Evolutionary conservation across 1,284 basidiomycete species (phyloP).

Genomic region (Cutaneotrichosporon cavernicola): DNA sequence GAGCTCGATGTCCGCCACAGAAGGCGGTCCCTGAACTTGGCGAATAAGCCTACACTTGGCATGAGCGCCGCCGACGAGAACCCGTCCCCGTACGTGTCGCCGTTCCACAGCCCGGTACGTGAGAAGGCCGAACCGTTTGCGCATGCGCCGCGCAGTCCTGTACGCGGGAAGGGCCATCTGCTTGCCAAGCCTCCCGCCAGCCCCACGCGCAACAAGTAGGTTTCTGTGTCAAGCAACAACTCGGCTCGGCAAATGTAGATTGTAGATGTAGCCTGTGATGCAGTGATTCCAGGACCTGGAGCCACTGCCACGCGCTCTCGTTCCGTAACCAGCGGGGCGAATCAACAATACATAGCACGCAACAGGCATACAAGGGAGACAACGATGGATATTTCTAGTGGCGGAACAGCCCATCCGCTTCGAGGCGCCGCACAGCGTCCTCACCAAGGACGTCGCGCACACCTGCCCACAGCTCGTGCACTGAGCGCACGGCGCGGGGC

Average conservation of each 20-base stretch:
- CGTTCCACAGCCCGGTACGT: neutral
- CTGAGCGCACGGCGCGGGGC: conserved; percentile 15
- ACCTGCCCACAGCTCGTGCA: conserved; percentile 40
- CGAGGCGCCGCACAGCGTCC: conserved; percentile 38
- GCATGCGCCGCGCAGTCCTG: neutral
- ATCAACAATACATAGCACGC: conserved; percentile 3
- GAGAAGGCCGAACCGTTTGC: neutral
- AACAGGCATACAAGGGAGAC: neutral
- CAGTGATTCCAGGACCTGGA: neutral
- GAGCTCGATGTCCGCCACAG: conserved; percentile 36
- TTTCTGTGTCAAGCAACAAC: no score
- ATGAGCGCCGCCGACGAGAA: neutral
- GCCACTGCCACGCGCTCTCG: no score
- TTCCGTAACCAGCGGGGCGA: no score
- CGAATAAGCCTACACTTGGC: neutral
- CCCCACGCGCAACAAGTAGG: neutral
- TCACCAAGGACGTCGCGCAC: conserved; percentile 42
- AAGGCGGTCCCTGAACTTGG: conserved; percentile 28
- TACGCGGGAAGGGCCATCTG: neutral
- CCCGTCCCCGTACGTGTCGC: conserved; percentile 1
- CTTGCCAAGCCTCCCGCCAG: neutral
- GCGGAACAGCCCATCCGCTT: conserved; percentile 28
- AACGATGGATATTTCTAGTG: conserved; percentile 7
- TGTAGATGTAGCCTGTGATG: neutral
- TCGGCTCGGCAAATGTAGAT: neutral